A percentile compares a stretch with the other conserved stretches of the same genome.
Evolutionary conservation across 805 yeast genomes (phyloP).

Genomic region (Saccharomycopsis malanga): DNA sequence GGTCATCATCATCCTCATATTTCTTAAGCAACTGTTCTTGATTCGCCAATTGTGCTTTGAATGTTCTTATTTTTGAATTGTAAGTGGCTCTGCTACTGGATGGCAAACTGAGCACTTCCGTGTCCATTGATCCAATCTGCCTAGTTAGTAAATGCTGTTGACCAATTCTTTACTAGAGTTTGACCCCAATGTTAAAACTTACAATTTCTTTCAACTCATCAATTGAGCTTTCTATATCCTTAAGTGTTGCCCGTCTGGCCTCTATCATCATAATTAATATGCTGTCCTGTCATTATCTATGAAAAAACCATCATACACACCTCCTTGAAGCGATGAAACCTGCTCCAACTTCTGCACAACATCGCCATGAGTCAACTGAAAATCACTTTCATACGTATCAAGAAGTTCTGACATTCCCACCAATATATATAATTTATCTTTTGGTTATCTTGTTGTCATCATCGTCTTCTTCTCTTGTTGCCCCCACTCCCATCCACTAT

Average conservation of each 20-base stretch:
- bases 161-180: too few species aligned
- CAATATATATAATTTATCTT: too few species aligned
- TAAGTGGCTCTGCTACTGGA: slow-evolving; percentile 60
- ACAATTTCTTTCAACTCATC: slow-evolving; percentile 73
- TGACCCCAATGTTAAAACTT: slow-evolving; percentile 23
- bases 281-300: slow-evolving; percentile 4
- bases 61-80: slow-evolving; percentile 72
- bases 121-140: slow-evolving; percentile 71
- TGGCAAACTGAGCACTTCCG: slow-evolving; percentile 83
- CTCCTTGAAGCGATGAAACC: slow-evolving; percentile 42
- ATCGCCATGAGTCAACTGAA: slow-evolving; percentile 61
- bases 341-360: slow-evolving; percentile 58
- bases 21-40: slow-evolving; percentile 49
- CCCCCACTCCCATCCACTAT: too few species aligned
- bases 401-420: slow-evolving; percentile 36
- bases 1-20: slow-evolving; percentile 62
- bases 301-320: slow-evolving; percentile 28
- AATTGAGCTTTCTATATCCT: slow-evolving; percentile 56
- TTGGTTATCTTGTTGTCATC: too few species aligned
- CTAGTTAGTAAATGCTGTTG: too few species aligned
- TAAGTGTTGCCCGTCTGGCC: slow-evolving; percentile 46
- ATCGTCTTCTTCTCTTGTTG: too few species aligned
- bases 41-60: slow-evolving; percentile 50
- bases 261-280: slow-evolving; percentile 28
- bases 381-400: slow-evolving; percentile 61